phyloP scores from a whole-genome alignment of 495 filamentous ascomycete genomes.

The Hypoxylon crocopeplum region DNA sequence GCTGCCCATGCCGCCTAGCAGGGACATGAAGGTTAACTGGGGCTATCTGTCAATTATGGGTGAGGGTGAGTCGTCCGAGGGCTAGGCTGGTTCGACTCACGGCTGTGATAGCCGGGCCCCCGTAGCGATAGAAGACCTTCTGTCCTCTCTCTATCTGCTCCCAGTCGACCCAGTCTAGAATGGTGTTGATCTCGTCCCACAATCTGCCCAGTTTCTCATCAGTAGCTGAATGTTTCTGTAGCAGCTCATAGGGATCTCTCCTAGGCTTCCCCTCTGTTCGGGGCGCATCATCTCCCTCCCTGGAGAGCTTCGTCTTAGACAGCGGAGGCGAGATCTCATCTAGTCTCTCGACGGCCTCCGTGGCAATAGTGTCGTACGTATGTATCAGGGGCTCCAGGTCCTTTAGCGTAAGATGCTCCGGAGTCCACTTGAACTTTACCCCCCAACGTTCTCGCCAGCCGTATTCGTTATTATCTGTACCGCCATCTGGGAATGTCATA shows the following conservation, averaged over 20 bases:
- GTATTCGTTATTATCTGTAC: slow-evolving; percentile 28
- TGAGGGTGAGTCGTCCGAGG: background rate
- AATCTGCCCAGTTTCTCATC: slow-evolving; percentile 65
- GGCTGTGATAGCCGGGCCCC: slow-evolving; percentile 64
- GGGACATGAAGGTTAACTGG: slow-evolving; percentile 66
- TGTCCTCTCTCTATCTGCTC: slow-evolving; percentile 75
- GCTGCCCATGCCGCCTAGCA: slow-evolving; percentile 71
- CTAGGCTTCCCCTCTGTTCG: slow-evolving; percentile 27
- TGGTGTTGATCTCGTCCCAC: slow-evolving; percentile 71
- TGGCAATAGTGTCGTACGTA: slow-evolving; percentile 72
- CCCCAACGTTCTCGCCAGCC: slow-evolving; percentile 63
- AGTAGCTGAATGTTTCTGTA: slow-evolving; percentile 61
- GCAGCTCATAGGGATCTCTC: slow-evolving; percentile 67
- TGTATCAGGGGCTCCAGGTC: slow-evolving; percentile 66
- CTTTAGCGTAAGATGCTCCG: slow-evolving; percentile 66
- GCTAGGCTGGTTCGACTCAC: slow-evolving; percentile 39
- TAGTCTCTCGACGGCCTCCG: slow-evolving; percentile 67
- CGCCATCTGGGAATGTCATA: slow-evolving; percentile 11
- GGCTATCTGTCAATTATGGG: background rate
- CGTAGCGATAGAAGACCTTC: slow-evolving; percentile 75
- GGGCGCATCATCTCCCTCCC: slow-evolving; percentile 7
- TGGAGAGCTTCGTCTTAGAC: slow-evolving; percentile 2
- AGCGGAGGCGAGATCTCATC: slow-evolving; percentile 58
- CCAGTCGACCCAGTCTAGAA: slow-evolving; percentile 86
- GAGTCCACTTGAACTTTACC: slow-evolving; percentile 73